A percentile compares a stretch with the other conserved stretches of the same genome.
phyloP scores from a whole-genome alignment of 2,329 filamentous ascomycete species.

The Ascochyta viciae-villosae region DNA sequence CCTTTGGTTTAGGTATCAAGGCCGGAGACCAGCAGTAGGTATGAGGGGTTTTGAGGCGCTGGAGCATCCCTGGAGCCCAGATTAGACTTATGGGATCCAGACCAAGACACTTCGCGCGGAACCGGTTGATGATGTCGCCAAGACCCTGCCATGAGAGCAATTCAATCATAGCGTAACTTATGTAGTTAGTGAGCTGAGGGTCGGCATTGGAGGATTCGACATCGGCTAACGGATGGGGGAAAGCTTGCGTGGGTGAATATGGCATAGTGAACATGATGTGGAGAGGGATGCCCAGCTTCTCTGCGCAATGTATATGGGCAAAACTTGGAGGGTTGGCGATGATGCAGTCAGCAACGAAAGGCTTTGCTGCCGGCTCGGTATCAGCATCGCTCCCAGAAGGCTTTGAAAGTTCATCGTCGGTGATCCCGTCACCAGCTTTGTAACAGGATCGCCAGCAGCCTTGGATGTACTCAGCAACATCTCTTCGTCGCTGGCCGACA shows the following conservation, averaged over 20 bases:
- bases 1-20: conserved; percentile 27
- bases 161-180: conserved; percentile 57
- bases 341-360: conserved; percentile 81
- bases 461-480: conserved; percentile 3
- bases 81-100: conserved; percentile 50
- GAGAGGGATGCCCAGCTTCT: conserved; percentile 73
- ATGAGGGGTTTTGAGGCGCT: conserved; percentile 50
- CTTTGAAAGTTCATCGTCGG: conserved; percentile 40
- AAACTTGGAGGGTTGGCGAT: conserved; percentile 81
- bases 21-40: conserved; percentile 58
- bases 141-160: conserved; percentile 60
- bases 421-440: conserved; percentile 39
- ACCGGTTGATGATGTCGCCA: conserved; percentile 57
- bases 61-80: conserved; percentile 48
- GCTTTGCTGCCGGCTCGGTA: conserved; percentile 47
- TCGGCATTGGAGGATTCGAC: conserved; percentile 46
- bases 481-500: conserved; percentile 2
- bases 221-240: conserved; percentile 61
- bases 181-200: conserved; percentile 48
- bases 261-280: conserved; percentile 76
- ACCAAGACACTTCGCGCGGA: conserved; percentile 47
- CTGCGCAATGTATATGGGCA: conserved; percentile 75
- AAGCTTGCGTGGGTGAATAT: conserved; percentile 54
- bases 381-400: conserved; percentile 33
- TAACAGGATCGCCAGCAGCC: conserved; percentile 34